Evolutionary conservation across 2,329 filamentous ascomycete genomes (phyloP).

Genomic region (Penicillium sp.): DNA sequence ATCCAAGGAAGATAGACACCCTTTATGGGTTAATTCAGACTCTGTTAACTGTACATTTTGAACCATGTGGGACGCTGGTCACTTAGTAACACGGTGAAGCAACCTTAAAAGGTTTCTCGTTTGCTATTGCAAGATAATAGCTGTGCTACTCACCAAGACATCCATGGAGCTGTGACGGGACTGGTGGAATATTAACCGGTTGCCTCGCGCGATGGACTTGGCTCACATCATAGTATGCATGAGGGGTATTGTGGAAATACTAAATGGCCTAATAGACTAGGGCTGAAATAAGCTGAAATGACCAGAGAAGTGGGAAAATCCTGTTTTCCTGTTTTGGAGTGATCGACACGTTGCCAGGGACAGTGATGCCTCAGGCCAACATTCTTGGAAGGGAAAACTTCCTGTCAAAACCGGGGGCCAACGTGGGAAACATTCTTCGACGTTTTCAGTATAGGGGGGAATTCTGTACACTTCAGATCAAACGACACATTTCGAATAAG

Average conservation of each 20-base stretch:
- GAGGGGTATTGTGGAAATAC: neutral
- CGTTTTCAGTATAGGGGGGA: neutral
- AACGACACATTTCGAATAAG: neutral
- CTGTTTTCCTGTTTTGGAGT: neutral
- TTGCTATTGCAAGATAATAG: too few relatives aligned
- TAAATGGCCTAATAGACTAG: neutral
- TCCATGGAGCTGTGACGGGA: neutral
- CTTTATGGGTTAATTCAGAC: too few relatives aligned
- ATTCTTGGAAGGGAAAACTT: neutral
- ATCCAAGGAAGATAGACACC: too few relatives aligned
- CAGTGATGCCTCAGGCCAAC: slow-evolving; percentile 1
- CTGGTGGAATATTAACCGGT: neutral
- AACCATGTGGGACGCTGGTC: too few relatives aligned
- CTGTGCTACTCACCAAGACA: too few relatives aligned
- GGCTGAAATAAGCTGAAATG: neutral
- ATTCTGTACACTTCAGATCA: neutral
- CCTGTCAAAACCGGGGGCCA: neutral
- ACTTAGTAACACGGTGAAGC: too few relatives aligned
- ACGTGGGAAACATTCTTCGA: slow-evolving; percentile 3
- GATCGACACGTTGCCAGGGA: slow-evolving; percentile 1
- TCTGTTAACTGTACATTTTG: too few relatives aligned
- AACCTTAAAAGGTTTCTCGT: too few relatives aligned
- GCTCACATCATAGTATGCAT: neutral
- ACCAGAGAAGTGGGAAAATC: neutral
- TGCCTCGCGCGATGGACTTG: neutral